phyloP scores from a whole-genome alignment of 1,139 yeast genomes.

The Insectozyma bohioensis region DNA sequence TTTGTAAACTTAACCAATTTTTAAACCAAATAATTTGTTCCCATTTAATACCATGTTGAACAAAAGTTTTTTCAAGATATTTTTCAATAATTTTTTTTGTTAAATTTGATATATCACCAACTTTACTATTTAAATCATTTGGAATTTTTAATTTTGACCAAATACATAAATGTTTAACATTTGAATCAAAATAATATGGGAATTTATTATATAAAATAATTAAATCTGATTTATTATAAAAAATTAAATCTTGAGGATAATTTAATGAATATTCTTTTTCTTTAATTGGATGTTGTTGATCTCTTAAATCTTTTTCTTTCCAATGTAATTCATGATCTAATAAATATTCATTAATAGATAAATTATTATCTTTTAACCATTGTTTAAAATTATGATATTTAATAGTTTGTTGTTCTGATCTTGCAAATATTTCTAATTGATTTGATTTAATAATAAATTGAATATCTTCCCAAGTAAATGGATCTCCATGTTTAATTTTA shows the following conservation, averaged over 20 bases:
- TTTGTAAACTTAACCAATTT: constrained; percentile 61
- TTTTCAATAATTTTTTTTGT: constrained; percentile 37
- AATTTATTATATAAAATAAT: constrained; percentile 41
- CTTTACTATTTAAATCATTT: constrained; percentile 28
- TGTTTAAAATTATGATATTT: constrained; percentile 37
- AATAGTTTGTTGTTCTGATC: constrained; percentile 33
- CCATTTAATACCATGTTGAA: constrained; percentile 33
- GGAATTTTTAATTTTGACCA: constrained; percentile 42
- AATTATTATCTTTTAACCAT: constrained; percentile 23
- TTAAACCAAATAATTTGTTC: constrained; percentile 57
- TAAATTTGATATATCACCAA: constrained; percentile 46
- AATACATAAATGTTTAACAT: constrained; percentile 41
- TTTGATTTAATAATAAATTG: constrained; percentile 30
- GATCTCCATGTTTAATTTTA: constrained; percentile 29
- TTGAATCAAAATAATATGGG: constrained; percentile 40
- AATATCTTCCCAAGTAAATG: constrained; percentile 38
- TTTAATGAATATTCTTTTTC: constrained; percentile 15
- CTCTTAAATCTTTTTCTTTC: constrained; percentile 27
- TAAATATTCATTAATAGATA: constrained; percentile 37
- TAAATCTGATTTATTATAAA: constrained; percentile 23
- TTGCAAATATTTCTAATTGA: constrained; percentile 39
- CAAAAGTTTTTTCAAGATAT: constrained; percentile 47
- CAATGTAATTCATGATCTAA: constrained; percentile 37
- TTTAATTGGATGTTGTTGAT: constrained; percentile 18
- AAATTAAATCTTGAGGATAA: constrained; percentile 13